Evolutionary conservation across 2,329 filamentous ascomycete genomes (phyloP), one percentile per base, ranked within the genome.

Genomic region (Arthrobotrys megalospora): DNA sequence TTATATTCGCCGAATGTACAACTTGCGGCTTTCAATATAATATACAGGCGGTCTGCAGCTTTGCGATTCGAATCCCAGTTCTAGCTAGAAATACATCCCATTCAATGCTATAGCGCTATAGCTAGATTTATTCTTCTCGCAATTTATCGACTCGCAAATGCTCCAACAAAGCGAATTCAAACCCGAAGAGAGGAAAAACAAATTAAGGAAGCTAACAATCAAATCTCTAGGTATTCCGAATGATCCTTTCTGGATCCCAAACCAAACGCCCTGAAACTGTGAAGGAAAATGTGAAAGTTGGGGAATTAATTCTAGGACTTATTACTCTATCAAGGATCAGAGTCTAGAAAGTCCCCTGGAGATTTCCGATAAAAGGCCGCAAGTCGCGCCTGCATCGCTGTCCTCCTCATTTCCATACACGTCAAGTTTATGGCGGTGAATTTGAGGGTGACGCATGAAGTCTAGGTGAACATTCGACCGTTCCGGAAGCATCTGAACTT

Each of bases 301-400:
- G 10, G 12, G 4, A 43, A n/a, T 28, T 41, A 43, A n/a, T 28
- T 41, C 12, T 19, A 34, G 34, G 24, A 45, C 19, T 34, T 11
- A 34, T 41, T 34, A 21, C 10, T 43, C 34, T 41, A 60, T 19
- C 1, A 21, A 45, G 28, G 6, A 12, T 63, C 38, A 75, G 41
- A 75, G 70, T 24, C 70, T 43, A 2, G 70, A 68, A 32, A 75
- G 63, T 19, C 63, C 70, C 28, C 63, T 52, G 1, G 70, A 75
- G 14, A 75, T 52, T 28, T 75, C 70, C 8, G 70, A 75, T 16
- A 75, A 8, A 7, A 75, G 34, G 2, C 70, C 70, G 24, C 63
- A 68, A 12, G 70, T 75, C 6, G 70, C 70, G 21, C 52, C 65
- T 32, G 58, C 65, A 24, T 65, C 55, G 34, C 65, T 76, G 6